These are phyloP conservation scores for Macadamia integrifolia DNA, from an alignment of 164 flowering plant species.

Conservation along the genomic window DNA sequence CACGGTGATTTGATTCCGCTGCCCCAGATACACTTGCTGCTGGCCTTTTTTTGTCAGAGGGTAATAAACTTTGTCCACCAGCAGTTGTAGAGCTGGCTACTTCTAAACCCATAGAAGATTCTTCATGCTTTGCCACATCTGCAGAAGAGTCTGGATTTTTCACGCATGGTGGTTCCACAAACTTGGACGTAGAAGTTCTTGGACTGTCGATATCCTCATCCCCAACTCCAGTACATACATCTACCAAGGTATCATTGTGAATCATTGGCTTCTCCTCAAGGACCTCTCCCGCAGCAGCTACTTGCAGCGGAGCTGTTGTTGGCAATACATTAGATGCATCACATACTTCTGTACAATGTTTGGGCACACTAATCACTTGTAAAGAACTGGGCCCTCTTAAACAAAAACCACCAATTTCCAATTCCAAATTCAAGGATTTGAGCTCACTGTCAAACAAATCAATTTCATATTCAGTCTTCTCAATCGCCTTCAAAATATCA, in stretches of 20 bases:
- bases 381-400: conserved; percentile 29
- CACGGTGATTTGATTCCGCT: background rate
- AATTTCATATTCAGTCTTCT: conserved; percentile 75
- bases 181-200: conserved; percentile 67
- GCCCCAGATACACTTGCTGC: too few species aligned
- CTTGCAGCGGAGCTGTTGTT: conserved; percentile 38
- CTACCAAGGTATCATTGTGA: conserved; percentile 18
- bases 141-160: conserved; percentile 16
- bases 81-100: conserved; percentile 4
- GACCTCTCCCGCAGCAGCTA: conserved; percentile 24
- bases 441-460: conserved; percentile 79
- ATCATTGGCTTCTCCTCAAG: conserved; percentile 10
- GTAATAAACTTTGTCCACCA: conserved; percentile 2
- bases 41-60: background rate
- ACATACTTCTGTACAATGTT: conserved; percentile 21
- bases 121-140: conserved; percentile 11
- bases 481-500: conserved; percentile 60
- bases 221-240: conserved; percentile 18
- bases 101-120: conserved; percentile 12
- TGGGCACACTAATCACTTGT: conserved; percentile 15
- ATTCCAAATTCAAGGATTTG: conserved; percentile 39
- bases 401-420: conserved; percentile 17
- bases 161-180: conserved; percentile 26
- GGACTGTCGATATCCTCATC: conserved; percentile 62
- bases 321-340: conserved; percentile 18